A percentile compares a stretch with the other conserved stretches of the same genome.
These are phyloP conservation scores for Tolypocladium paradoxum DNA, from an alignment of 2,329 filamentous ascomycete genomes.

Conservation along the genomic window DNA sequence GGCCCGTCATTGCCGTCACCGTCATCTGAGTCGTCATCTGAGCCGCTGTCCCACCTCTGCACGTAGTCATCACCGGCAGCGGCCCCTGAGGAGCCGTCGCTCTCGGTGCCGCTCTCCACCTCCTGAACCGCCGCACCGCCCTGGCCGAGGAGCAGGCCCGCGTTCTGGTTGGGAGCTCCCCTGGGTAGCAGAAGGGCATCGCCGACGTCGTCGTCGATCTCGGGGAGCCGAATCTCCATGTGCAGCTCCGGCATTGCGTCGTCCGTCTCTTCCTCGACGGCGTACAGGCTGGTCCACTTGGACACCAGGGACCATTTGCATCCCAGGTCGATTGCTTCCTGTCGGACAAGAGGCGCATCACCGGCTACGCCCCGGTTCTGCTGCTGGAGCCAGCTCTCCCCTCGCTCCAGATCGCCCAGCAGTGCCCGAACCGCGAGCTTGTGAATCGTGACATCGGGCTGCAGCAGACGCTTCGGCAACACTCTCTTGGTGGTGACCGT, in stretches of 20 bases:
- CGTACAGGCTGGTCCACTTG: constrained; percentile 3
- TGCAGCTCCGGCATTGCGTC: not conserved
- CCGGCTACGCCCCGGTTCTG: not conserved
- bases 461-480: constrained; percentile 1
- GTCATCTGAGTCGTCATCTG: not conserved
- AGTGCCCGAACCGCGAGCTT: constrained; percentile 1
- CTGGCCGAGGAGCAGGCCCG: not conserved
- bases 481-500: not conserved
- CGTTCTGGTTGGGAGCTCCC: not conserved
- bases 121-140: not conserved
- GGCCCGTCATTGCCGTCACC: not conserved
- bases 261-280: constrained; percentile 1
- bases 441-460: constrained; percentile 1
- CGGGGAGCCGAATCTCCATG: not conserved
- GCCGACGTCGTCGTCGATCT: not conserved
- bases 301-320: constrained; percentile 3
- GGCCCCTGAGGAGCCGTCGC: not conserved
- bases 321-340: not conserved
- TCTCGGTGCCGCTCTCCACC: not conserved
- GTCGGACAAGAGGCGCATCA: not conserved
- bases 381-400: not conserved
- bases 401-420: constrained; percentile 1
- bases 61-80: not conserved
- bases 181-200: not conserved
- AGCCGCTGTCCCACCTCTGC: not conserved